These are phyloP conservation scores for Colletotrichum acutatum DNA, from an alignment of 2,329 filamentous ascomycete genomes.

Conservation along the genomic window DNA sequence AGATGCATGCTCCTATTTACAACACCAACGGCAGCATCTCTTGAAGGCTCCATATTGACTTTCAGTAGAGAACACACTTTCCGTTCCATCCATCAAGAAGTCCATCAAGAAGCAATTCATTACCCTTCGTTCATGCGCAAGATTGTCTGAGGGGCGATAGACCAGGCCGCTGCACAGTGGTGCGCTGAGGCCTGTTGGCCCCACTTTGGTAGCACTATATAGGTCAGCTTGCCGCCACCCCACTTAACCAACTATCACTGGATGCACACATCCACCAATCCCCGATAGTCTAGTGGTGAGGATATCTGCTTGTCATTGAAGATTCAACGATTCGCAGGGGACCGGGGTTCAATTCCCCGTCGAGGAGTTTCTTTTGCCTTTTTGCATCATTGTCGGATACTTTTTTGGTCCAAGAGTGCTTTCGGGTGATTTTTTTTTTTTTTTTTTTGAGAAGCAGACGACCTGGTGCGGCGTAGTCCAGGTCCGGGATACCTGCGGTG, in stretches of 20 bases:
- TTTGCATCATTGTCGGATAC: background rate
- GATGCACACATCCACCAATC: background rate
- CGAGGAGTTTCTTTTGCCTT: background rate
- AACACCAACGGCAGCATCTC: background rate
- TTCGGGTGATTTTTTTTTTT: no score
- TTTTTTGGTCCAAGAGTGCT: no score
- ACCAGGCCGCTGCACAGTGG: background rate
- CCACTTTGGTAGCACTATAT: background rate
- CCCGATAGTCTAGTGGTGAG: background rate
- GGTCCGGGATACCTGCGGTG: no score
- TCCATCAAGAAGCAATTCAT: background rate
- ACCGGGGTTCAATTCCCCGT: slow-evolving; percentile 3
- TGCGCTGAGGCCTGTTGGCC: background rate
- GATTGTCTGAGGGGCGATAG: background rate
- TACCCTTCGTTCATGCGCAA: background rate
- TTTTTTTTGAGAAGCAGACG: no score
- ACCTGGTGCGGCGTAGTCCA: no score
- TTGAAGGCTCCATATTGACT: background rate
- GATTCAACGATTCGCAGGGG: background rate
- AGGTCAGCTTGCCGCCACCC: rapidly evolving
- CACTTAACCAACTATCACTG: background rate
- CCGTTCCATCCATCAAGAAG: background rate
- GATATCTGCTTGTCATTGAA: background rate
- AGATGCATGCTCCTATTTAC: background rate
- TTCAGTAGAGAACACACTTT: background rate